Evolutionary conservation across 2,329 filamentous ascomycete species (phyloP).

Genomic region (Neonectria ditissima): DNA sequence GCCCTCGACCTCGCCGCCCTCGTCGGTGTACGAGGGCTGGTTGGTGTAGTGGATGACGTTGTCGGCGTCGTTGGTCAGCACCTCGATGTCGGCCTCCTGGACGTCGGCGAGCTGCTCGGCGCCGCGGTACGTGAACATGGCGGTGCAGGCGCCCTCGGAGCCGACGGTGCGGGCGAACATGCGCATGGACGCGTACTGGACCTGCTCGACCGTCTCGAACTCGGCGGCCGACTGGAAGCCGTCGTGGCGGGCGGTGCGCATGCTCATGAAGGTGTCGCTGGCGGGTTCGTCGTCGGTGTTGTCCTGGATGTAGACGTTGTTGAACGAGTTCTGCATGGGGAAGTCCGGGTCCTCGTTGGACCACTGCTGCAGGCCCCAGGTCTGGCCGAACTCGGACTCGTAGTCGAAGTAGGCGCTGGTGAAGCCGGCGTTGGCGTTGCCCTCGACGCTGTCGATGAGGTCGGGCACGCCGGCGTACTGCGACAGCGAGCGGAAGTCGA

Average conservation of each 20-base stretch:
- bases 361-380: conserved; percentile 55
- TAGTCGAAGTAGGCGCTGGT: conserved; percentile 53
- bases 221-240: conserved; percentile 60
- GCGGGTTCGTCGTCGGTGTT: conserved; percentile 47
- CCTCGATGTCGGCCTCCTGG: conserved; percentile 64
- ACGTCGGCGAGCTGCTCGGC: conserved; percentile 49
- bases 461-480: conserved; percentile 46
- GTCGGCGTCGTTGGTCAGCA: conserved; percentile 58
- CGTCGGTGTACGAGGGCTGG: conserved; percentile 62
- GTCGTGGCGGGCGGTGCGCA: conserved; percentile 57
- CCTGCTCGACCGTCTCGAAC: conserved; percentile 53
- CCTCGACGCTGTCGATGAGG: conserved; percentile 44
- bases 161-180: conserved; percentile 62
- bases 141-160: conserved; percentile 60
- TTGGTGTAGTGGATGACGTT: conserved; percentile 67
- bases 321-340: conserved; percentile 52
- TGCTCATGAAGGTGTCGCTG: conserved; percentile 57
- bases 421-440: conserved; percentile 47
- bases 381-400: conserved; percentile 46
- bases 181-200: conserved; percentile 52
- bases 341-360: conserved; percentile 51
- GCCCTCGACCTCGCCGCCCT: conserved; percentile 57
- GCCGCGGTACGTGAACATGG: conserved; percentile 63
- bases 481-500: conserved; percentile 48
- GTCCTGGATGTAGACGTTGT: conserved; percentile 59